Evolutionary conservation across 257 asterid genomes (phyloP).

Genomic region (Solanum lignicaule): DNA sequence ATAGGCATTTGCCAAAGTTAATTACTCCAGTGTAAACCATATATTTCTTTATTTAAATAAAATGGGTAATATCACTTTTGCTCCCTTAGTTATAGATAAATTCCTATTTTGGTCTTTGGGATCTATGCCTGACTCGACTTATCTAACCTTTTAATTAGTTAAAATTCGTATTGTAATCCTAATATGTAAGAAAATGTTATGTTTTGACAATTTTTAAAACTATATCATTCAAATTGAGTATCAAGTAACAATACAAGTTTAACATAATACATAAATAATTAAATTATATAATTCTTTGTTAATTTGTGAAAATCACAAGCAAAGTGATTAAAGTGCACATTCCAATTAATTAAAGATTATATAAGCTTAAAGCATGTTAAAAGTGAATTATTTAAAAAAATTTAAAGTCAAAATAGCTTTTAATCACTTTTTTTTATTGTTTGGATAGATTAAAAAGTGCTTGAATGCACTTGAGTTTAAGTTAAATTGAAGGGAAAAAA

Average conservation of each 20-base stretch:
- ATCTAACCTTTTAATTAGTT: background rate
- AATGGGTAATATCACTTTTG: background rate
- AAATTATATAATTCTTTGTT: background rate
- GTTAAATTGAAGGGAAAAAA: accelerated
- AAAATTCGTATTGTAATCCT: background rate
- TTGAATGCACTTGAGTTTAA: background rate
- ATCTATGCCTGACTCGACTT: background rate
- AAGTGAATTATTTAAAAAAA: background rate
- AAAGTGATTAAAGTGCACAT: background rate
- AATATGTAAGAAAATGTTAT: background rate
- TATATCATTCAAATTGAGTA: background rate
- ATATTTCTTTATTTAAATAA: background rate
- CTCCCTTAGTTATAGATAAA: background rate
- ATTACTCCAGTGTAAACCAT: background rate
- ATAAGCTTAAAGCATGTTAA: background rate
- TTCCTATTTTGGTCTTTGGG: background rate
- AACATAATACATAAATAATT: background rate
- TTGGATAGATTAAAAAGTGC: background rate
- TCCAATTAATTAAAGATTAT: background rate
- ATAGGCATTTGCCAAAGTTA: background rate
- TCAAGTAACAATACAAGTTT: background rate
- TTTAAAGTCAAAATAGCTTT: background rate
- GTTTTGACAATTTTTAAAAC: background rate
- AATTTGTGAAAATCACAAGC: background rate
- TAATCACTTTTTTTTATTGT: too few relatives aligned